These are phyloP conservation scores for Batkoa obscura DNA, from an alignment of 371 early-diverging fungal genomes.

Conservation along the genomic window DNA sequence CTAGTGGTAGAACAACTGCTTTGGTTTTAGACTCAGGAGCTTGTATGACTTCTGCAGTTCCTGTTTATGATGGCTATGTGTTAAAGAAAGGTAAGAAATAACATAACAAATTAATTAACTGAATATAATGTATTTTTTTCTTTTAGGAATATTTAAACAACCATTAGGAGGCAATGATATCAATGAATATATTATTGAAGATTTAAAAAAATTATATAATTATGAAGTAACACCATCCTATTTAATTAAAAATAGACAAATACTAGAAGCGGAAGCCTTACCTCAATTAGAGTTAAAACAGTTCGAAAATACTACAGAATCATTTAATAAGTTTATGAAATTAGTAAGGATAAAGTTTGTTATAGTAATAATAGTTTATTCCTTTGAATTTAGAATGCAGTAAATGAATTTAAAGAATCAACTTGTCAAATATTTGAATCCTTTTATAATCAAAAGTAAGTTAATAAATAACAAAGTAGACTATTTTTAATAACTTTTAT, in stretches of 20 bases:
- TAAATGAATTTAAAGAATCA: conserved; percentile 85
- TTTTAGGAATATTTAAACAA: conserved; percentile 42
- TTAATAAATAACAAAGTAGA: background rate
- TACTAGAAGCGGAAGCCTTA: conserved; percentile 45
- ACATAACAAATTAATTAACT: background rate
- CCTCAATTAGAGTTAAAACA: conserved; percentile 31
- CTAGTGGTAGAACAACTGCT: conserved; percentile 71
- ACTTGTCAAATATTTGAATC: conserved; percentile 68
- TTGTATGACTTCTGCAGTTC: conserved; percentile 65
- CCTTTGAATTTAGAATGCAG: conserved; percentile 18
- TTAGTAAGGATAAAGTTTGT: conserved; percentile 15
- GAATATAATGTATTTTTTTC: background rate
- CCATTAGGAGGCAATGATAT: conserved; percentile 66
- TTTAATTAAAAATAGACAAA: conserved; percentile 44
- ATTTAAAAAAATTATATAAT: conserved; percentile 29
- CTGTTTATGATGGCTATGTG: conserved; percentile 90
- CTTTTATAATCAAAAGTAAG: conserved; percentile 46
- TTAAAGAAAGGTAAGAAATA: conserved; percentile 50
- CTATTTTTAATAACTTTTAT: background rate
- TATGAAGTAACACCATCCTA: conserved; percentile 72
- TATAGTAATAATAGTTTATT: background rate
- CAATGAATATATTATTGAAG: conserved; percentile 47
- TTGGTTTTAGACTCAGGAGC: conserved; percentile 87
- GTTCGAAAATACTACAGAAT: conserved; percentile 34
- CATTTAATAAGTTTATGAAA: conserved; percentile 46